phyloP scores from a whole-genome alignment of 1,284 basidiomycete species.

The Apiotrichum siamense region DNA sequence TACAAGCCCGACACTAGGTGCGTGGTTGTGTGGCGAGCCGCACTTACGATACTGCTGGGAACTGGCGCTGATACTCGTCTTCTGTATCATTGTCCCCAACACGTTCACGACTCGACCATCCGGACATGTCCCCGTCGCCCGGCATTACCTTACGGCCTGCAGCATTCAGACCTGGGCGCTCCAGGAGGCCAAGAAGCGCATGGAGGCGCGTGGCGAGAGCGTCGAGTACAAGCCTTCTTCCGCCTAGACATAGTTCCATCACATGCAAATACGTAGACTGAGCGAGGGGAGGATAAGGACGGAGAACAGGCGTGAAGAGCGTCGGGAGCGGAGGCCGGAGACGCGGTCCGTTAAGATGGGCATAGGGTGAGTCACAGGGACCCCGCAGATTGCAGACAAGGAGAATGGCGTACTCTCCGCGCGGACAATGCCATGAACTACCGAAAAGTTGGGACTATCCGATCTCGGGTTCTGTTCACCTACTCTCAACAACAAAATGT shows the following conservation, averaged over 20 bases:
- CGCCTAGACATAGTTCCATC: neutral
- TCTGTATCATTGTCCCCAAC: no score
- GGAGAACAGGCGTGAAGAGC: neutral
- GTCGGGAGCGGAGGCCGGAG: neutral
- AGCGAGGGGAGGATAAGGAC: neutral
- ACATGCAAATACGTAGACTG: slow-evolving; percentile 3
- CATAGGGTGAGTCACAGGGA: no score
- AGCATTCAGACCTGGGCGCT: slow-evolving; percentile 87
- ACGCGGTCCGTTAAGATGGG: neutral
- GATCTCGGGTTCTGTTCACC: no score
- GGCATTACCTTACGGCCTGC: no score
- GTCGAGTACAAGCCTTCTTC: slow-evolving; percentile 63
- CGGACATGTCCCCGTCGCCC: neutral
- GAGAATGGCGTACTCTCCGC: no score
- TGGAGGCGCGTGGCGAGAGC: slow-evolving; percentile 81
- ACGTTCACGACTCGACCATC: neutral
- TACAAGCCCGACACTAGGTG: slow-evolving; percentile 96
- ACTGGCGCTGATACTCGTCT: neutral
- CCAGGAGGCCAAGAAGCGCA: slow-evolving; percentile 75
- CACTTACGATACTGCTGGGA: neutral
- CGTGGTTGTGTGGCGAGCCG: slow-evolving; percentile 32
- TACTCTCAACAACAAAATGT: no score
- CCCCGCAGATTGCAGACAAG: no score
- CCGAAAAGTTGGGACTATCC: no score
- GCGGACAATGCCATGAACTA: no score